A percentile compares a stretch with the other conserved stretches of the same genome.
phyloP scores from a whole-genome alignment of 192 early-diverging fungal species.

The Coemansia erecta region DNA sequence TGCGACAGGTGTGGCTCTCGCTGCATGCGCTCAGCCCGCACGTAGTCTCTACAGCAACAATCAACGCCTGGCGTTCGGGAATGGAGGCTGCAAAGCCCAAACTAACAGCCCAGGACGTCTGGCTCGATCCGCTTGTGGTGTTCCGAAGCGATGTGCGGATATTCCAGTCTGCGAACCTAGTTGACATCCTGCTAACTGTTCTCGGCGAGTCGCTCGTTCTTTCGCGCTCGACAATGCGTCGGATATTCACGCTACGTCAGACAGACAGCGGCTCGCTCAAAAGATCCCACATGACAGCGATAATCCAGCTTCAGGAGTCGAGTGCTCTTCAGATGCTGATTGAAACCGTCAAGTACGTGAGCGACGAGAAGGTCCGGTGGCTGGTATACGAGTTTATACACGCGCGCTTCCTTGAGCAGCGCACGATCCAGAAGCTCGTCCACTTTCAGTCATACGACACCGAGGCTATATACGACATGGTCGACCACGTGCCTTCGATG shows the following conservation, averaged over 20 bases:
- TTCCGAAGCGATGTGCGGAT: conserved; percentile 57
- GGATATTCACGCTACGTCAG: conserved; percentile 40
- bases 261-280: conserved; percentile 15
- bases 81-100: conserved; percentile 30
- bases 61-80: conserved; percentile 31
- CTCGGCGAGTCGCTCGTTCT: conserved; percentile 48
- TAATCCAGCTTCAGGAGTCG: conserved; percentile 59
- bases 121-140: conserved; percentile 58
- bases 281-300: conserved; percentile 46
- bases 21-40: conserved; percentile 39
- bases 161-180: conserved; percentile 50
- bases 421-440: conserved; percentile 54
- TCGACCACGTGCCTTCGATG: conserved; percentile 64
- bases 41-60: conserved; percentile 30
- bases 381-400: conserved; percentile 61
- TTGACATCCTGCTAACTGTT: conserved; percentile 33
- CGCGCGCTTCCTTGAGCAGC: conserved; percentile 59
- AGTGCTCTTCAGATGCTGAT: conserved; percentile 57
- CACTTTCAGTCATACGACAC: conserved; percentile 64
- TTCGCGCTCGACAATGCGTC: conserved; percentile 45
- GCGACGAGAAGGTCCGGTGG: conserved; percentile 12
- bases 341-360: conserved; percentile 25
- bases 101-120: conserved; percentile 45
- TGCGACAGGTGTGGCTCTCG: conserved; percentile 39
- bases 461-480: conserved; percentile 53